Evolutionary conservation across 2,329 filamentous ascomycete genomes (phyloP).

Genomic region (Aspergillus sp.): DNA sequence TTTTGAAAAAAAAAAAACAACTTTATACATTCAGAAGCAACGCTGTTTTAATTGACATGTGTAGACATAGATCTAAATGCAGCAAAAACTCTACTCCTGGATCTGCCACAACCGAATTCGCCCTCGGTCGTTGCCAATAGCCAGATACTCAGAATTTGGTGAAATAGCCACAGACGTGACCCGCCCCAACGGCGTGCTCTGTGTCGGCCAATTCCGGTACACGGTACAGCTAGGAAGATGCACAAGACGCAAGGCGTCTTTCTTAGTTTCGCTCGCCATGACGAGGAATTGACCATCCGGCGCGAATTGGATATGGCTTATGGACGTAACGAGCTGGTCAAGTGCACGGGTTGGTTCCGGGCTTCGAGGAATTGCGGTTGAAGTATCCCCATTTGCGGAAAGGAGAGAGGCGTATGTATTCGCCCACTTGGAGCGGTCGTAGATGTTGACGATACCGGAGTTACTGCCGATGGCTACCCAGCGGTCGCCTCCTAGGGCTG

Average conservation of each 20-base stretch:
- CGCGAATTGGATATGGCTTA: constrained; percentile 76
- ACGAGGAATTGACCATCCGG: constrained; percentile 86
- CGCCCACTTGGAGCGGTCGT: constrained; percentile 72
- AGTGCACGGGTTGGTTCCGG: constrained; percentile 73
- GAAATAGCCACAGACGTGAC: constrained; percentile 74
- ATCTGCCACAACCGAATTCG: constrained; percentile 93
- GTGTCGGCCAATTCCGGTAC: constrained; percentile 95
- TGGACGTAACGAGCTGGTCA: constrained; percentile 84
- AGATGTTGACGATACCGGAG: constrained; percentile 88
- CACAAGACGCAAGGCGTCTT: constrained; percentile 75
- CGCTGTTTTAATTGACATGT: background rate
- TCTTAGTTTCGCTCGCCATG: constrained; percentile 83
- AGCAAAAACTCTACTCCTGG: constrained; percentile 51
- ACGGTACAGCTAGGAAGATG: constrained; percentile 91
- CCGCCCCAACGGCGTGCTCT: constrained; percentile 80
- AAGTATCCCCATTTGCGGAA: constrained; percentile 22
- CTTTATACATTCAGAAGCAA: background rate
- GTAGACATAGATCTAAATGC: background rate
- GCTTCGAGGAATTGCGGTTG: constrained; percentile 57
- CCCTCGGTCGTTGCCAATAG: constrained; percentile 84
- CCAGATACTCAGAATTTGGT: constrained; percentile 66
- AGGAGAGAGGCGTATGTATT: constrained; percentile 36
- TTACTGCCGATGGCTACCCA: constrained; percentile 88
- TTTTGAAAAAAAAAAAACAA: too few relatives aligned
- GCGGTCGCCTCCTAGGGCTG: constrained; percentile 67